Conservation (phyloP, 2,329 filamentous ascomycete genomes). For the Colletotrichum spaethianum region DNA sequence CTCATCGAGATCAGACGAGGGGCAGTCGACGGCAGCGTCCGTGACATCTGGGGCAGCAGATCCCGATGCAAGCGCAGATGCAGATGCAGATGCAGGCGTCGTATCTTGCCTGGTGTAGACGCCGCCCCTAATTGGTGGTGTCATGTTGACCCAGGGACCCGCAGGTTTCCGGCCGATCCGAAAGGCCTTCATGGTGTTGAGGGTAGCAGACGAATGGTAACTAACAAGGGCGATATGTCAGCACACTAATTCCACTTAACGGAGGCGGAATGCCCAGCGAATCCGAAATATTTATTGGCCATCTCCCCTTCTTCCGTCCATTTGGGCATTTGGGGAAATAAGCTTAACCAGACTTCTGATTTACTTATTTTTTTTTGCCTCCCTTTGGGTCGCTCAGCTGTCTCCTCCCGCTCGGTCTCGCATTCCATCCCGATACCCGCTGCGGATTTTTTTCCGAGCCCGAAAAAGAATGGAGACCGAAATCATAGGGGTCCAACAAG, state of each 20-base stretch:
- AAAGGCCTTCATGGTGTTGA: slow-evolving; percentile 71
- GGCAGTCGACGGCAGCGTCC: slow-evolving; percentile 25
- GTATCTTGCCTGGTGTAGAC: slow-evolving; percentile 51
- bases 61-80: slow-evolving; percentile 3
- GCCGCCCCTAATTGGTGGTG: slow-evolving; percentile 71
- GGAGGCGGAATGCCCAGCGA: slow-evolving; percentile 20
- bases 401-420: background rate
- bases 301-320: slow-evolving; percentile 16
- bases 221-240: slow-evolving; percentile 56
- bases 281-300: slow-evolving; percentile 33
- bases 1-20: slow-evolving; percentile 37
- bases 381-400: background rate
- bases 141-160: slow-evolving; percentile 70
- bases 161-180: slow-evolving; percentile 70
- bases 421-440: slow-evolving; percentile 4
- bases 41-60: slow-evolving; percentile 22
- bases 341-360: slow-evolving; percentile 40
- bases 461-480: background rate
- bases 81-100: slow-evolving; percentile 20
- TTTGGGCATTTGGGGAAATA: slow-evolving; percentile 13
- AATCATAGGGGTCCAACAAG: background rate
- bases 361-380: slow-evolving; percentile 8
- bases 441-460: background rate
- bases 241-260: slow-evolving; percentile 43
- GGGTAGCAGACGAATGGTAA: slow-evolving; percentile 68